These are phyloP conservation scores for Penicillium hordei DNA, from an alignment of 2,329 filamentous ascomycete genomes.

Conservation along the genomic window DNA sequence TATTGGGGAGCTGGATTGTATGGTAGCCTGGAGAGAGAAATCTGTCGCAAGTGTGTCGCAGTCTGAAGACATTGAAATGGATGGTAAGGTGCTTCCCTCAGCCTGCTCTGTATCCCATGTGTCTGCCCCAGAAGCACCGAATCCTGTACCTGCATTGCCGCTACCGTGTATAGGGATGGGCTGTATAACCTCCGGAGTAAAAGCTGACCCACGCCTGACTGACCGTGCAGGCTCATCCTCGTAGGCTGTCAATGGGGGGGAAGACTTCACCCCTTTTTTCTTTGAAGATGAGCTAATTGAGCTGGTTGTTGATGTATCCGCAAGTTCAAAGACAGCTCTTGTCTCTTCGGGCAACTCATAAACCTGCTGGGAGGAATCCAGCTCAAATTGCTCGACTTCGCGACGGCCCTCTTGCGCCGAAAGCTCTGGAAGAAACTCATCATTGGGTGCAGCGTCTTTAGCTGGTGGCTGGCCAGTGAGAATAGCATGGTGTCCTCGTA, in stretches of 20 bases:
- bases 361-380: slow-evolving; percentile 33
- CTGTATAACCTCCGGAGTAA: slow-evolving; percentile 49
- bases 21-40: slow-evolving; percentile 7
- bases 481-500: slow-evolving; percentile 57
- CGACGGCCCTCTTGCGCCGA: slow-evolving; percentile 29
- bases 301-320: slow-evolving; percentile 32
- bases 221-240: slow-evolving; percentile 36
- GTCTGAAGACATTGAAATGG: slow-evolving; percentile 8
- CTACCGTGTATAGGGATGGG: slow-evolving; percentile 8
- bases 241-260: slow-evolving; percentile 1
- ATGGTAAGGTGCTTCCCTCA: slow-evolving; percentile 3
- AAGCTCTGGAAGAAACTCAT: slow-evolving; percentile 36
- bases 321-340: slow-evolving; percentile 41
- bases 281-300: background rate
- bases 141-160: background rate
- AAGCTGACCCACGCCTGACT: slow-evolving; percentile 43
- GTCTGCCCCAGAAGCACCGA: background rate
- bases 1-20: slow-evolving; percentile 21
- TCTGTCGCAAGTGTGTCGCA: slow-evolving; percentile 1
- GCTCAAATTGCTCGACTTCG: slow-evolving; percentile 20
- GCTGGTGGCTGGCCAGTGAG: slow-evolving; percentile 49
- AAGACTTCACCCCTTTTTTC: background rate
- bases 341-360: slow-evolving; percentile 37
- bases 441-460: slow-evolving; percentile 30
- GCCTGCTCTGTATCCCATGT: background rate